phyloP scores from a whole-genome alignment of 139 green algal species.

The Chlorella sp. region DNA sequence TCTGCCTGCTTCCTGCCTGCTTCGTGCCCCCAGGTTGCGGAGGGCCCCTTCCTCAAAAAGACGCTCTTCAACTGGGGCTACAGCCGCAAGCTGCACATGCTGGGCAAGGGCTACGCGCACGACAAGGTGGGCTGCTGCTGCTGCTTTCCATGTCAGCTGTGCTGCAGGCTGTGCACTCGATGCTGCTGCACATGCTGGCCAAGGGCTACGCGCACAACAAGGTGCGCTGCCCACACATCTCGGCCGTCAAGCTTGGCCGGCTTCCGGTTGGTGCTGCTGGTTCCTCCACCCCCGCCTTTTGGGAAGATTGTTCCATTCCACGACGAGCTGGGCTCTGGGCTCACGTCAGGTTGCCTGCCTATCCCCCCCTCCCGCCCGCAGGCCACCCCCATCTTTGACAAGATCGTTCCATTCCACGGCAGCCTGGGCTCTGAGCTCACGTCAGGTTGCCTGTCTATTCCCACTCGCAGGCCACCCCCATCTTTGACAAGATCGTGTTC shows the following conservation, averaged over 20 bases:
- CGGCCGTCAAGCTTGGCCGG: too few species aligned
- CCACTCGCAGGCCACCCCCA: conserved; percentile 58
- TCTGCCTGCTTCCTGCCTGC: too few species aligned
- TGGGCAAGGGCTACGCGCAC: conserved; percentile 62
- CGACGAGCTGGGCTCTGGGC: too few species aligned
- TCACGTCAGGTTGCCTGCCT: background rate
- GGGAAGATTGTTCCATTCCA: too few species aligned
- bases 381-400: conserved; percentile 33
- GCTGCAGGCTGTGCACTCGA: background rate
- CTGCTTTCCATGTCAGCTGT: background rate
- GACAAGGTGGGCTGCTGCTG: conserved; percentile 37
- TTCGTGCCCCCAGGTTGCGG: background rate
- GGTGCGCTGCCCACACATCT: conserved; percentile 36
- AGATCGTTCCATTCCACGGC: too few species aligned
- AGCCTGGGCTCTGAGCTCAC: too few species aligned
- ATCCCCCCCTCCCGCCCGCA: background rate
- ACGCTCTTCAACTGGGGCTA: conserved; percentile 84
- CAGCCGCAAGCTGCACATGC: conserved; percentile 76
- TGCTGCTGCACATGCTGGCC: conserved; percentile 50
- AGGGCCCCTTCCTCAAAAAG: conserved; percentile 61
- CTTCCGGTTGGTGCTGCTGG: too few species aligned
- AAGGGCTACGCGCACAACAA: conserved; percentile 54
- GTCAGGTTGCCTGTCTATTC: background rate
- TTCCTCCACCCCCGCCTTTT: too few species aligned
- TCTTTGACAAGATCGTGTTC: conserved; percentile 83